Base-by-base conservation (phyloP, 2,329 filamentous ascomycete genomes). In the Pseudogymnoascus sp. region DNA sequence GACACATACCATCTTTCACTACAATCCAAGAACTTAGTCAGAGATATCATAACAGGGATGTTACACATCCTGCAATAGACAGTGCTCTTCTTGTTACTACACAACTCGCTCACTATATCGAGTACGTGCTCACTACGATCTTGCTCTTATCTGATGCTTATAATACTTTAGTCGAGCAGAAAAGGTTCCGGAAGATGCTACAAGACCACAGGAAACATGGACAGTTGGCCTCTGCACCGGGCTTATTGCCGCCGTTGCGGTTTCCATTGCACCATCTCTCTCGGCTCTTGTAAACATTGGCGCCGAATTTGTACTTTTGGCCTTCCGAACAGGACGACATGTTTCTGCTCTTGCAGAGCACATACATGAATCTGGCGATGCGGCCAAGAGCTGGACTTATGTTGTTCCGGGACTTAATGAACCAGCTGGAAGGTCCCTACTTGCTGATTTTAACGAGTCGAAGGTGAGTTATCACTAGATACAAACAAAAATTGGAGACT, bases 161-260 rank as follows among this genome's bases (percentile, higher is more conserved):
- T 52, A 11, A 59, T 33, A 21, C 14, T 21, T 49, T 18, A 83
- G 81, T 66, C 78, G 80, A 62, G 75, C 75, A 33, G 81, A 83
- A 67, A 82, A 80, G 79, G 75, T 84, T 77, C 77, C 82, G 74
- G 71, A 80, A 73, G 76, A 85, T 80, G 74, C 76, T 73, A 71
- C 82, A 70, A 65, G 75, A 69, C 72, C 79, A 71, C 70, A 78
- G 70, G 73, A 84, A 75, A 82, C 79, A 12, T 77, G 81, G 69
- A 77, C 87, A 23, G 79, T 88, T 28, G 87, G 86, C 63, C 80
- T 90, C 45, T 89, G 87, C 77, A 88, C 86, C 41, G 88, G 88
- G 60, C 78, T 88, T 21, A 83, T 90, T 68, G 86, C 87, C n/a
- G 87, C 85, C n/a, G 78, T 83, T 11, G 87, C 86, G 14, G 82